These are phyloP conservation scores for Heliamphora ciliata DNA, from an alignment of 179 eudicot genomes.

Conservation along the genomic window DNA sequence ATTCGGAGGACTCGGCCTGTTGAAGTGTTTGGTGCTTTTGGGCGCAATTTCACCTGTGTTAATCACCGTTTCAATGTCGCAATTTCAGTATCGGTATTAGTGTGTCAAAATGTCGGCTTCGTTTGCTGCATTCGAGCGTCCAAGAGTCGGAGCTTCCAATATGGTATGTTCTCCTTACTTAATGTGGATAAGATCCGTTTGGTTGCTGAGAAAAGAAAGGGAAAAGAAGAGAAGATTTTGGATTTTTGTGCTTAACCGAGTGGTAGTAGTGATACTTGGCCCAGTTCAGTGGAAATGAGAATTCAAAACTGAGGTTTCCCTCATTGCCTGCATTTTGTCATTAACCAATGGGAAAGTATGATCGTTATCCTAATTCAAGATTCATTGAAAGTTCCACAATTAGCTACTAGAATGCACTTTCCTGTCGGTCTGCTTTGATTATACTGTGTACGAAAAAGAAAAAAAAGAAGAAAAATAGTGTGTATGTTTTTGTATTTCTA, in stretches of 20 bases:
- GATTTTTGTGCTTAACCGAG: neutral
- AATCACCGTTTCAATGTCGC: neutral
- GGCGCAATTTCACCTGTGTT: neutral
- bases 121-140: slow-evolving; percentile 66
- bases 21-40: slow-evolving; percentile 11
- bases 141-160: slow-evolving; percentile 61
- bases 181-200: neutral
- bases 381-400: neutral
- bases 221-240: neutral
- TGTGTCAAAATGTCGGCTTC: slow-evolving; percentile 70
- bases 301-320: neutral
- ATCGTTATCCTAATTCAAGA: neutral
- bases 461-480: neutral
- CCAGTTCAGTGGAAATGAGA: neutral
- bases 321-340: neutral
- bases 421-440: neutral
- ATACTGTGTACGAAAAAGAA: too few relatives aligned
- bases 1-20: neutral
- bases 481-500: neutral
- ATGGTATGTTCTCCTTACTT: slow-evolving; percentile 42
- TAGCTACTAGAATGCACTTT: neutral
- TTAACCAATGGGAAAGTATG: neutral
- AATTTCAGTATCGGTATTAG: slow-evolving; percentile 14
- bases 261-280: too few relatives aligned
- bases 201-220: neutral